These are phyloP conservation scores for Fusarium verticillioides DNA, from an alignment of 2,329 filamentous ascomycete genomes.

Conservation along the genomic window DNA sequence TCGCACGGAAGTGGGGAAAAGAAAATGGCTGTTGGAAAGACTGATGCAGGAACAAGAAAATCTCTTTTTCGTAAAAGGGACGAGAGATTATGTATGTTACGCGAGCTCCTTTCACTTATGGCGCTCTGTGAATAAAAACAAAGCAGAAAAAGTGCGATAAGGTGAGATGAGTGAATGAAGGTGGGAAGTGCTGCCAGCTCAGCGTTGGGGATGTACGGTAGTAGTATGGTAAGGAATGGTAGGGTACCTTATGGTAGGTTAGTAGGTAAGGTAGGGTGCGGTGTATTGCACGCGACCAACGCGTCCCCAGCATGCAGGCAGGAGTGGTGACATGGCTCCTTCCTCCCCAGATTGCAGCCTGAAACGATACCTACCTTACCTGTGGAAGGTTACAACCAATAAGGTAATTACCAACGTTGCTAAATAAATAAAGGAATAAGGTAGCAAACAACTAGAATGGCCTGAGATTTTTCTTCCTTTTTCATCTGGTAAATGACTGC, in stretches of 20 bases:
- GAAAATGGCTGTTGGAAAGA: neutral
- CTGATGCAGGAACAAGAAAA: neutral
- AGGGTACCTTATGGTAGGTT: neutral
- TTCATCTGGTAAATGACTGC: neutral
- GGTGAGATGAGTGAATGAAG: constrained; percentile 31
- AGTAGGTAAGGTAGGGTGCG: too few species aligned
- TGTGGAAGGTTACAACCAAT: neutral
- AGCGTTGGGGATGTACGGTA: constrained; percentile 20
- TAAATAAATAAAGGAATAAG: neutral
- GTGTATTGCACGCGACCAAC: constrained; percentile 38
- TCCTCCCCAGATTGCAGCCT: neutral
- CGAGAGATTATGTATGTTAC: neutral
- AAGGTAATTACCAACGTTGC: neutral
- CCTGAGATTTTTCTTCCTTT: neutral
- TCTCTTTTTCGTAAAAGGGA: neutral
- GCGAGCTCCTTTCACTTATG: neutral
- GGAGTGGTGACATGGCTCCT: constrained; percentile 6
- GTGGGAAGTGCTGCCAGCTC: constrained; percentile 25
- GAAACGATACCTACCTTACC: neutral
- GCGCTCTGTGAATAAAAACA: constrained; percentile 14
- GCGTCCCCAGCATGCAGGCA: constrained; percentile 36
- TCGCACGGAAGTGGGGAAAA: neutral
- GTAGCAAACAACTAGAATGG: neutral
- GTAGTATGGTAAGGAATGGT: constrained; percentile 16
- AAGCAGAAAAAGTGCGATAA: constrained; percentile 28